These are phyloP conservation scores for Globisporangium middletonii DNA, from an alignment of 352 stramenopile genomes.

Conservation along the genomic window DNA sequence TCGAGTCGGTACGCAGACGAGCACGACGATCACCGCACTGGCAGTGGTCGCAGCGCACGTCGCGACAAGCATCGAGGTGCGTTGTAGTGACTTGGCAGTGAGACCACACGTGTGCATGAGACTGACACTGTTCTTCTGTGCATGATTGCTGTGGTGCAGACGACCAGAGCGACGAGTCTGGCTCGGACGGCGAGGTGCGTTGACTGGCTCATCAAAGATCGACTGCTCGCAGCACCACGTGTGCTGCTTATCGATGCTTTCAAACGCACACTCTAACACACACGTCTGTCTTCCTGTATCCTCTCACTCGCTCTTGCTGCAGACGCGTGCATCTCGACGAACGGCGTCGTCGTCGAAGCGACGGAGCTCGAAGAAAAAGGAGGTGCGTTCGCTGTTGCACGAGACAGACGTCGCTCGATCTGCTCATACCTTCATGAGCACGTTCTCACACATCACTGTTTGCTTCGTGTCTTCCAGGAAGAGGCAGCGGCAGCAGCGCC, in stretches of 20 bases:
- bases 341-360: constrained; percentile 54
- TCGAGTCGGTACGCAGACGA: constrained; percentile 73
- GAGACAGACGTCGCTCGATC: neutral
- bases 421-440: neutral
- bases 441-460: constrained; percentile 4
- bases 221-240: no score
- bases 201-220: neutral
- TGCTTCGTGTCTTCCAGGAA: neutral
- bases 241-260: no score
- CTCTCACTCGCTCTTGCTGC: neutral
- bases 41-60: constrained; percentile 24
- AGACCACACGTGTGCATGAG: neutral
- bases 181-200: constrained; percentile 64
- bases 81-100: neutral
- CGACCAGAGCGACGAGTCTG: constrained; percentile 55
- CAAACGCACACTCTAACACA: neutral
- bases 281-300: neutral
- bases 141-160: constrained; percentile 19
- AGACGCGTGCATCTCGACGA: constrained; percentile 38
- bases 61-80: constrained; percentile 35
- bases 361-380: constrained; percentile 70
- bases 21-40: constrained; percentile 35
- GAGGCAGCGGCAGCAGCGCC: constrained; percentile 29
- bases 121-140: neutral
- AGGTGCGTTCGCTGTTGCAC: constrained; percentile 20